Evolutionary conservation across 352 stramenopile species (phyloP).

Genomic region (Pythium pyrilobum): DNA sequence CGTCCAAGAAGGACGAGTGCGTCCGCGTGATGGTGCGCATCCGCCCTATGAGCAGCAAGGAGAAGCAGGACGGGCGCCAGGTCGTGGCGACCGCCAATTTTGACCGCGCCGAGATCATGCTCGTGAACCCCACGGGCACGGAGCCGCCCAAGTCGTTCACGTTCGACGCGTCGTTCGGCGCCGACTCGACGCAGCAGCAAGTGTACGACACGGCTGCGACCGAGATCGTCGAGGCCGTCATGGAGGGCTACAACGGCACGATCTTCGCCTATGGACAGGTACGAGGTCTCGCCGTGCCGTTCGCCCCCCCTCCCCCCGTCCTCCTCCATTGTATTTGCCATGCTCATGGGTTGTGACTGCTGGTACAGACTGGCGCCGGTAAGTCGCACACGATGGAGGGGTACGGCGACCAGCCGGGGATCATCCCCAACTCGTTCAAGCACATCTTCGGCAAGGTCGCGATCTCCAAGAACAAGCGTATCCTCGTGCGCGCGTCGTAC

Average conservation of each 20-base stretch:
- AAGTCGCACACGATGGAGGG: slow-evolving; percentile 89
- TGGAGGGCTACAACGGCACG: slow-evolving; percentile 92
- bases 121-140: slow-evolving; percentile 77
- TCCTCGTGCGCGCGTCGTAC: slow-evolving; percentile 94
- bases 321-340: too few relatives aligned
- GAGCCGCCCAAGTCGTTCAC: slow-evolving; percentile 95
- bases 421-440: slow-evolving; percentile 89
- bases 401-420: slow-evolving; percentile 71
- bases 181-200: slow-evolving; percentile 91
- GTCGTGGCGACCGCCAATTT: slow-evolving; percentile 85
- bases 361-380: slow-evolving; percentile 66
- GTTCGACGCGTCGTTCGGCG: slow-evolving; percentile 95
- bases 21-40: slow-evolving; percentile 97
- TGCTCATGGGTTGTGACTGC: too few relatives aligned
- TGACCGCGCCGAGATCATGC: slow-evolving; percentile 84
- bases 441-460: slow-evolving; percentile 88
- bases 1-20: slow-evolving; percentile 83
- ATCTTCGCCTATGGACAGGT: slow-evolving; percentile 85
- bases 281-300: too few relatives aligned
- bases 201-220: slow-evolving; percentile 90
- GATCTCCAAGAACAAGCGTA: slow-evolving; percentile 91
- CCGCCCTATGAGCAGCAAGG: slow-evolving; percentile 92
- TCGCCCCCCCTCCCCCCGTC: too few relatives aligned
- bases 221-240: slow-evolving; percentile 89
- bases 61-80: slow-evolving; percentile 90